These are phyloP conservation scores for Candida cerambycidarum DNA, from an alignment of 805 yeast species.

Conservation along the genomic window DNA sequence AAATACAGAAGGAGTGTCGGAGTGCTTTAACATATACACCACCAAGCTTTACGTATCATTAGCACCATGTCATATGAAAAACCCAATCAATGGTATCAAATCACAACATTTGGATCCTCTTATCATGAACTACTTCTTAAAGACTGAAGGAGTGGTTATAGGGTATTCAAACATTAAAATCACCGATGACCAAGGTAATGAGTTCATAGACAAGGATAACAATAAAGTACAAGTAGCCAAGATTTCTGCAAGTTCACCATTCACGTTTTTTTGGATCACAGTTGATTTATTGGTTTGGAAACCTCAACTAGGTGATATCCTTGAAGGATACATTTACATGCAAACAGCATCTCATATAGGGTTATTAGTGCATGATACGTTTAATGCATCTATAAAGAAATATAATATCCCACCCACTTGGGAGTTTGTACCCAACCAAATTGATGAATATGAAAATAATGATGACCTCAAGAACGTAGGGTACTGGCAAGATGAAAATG, in stretches of 20 bases:
- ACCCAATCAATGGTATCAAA: slow-evolving; percentile 76
- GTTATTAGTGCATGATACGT: slow-evolving; percentile 84
- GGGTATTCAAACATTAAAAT: slow-evolving; percentile 70
- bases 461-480: slow-evolving; percentile 62
- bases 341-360: slow-evolving; percentile 96
- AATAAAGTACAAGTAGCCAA: slow-evolving; percentile 53
- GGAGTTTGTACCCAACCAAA: slow-evolving; percentile 80
- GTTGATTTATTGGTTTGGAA: slow-evolving; percentile 87
- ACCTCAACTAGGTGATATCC: slow-evolving; percentile 81
- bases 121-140: slow-evolving; percentile 74
- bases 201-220: slow-evolving; percentile 30
- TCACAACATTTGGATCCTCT: slow-evolving; percentile 89
- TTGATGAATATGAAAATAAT: slow-evolving; percentile 40
- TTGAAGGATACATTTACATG: slow-evolving; percentile 87
- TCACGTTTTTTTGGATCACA: slow-evolving; percentile 81
- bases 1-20: slow-evolving; percentile 50
- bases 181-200: slow-evolving; percentile 31
- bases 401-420: slow-evolving; percentile 82
- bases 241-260: slow-evolving; percentile 78
- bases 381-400: slow-evolving; percentile 89
- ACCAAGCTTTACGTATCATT: slow-evolving; percentile 74
- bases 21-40: slow-evolving; percentile 65
- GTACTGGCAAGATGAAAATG: slow-evolving; percentile 81
- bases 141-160: slow-evolving; percentile 79
- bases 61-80: slow-evolving; percentile 74